Percentiles rank a stretch among this genome's conserved stretches.
Conservation (phyloP, 495 filamentous ascomycete genomes). For the Parathielavia appendiculata region DNA sequence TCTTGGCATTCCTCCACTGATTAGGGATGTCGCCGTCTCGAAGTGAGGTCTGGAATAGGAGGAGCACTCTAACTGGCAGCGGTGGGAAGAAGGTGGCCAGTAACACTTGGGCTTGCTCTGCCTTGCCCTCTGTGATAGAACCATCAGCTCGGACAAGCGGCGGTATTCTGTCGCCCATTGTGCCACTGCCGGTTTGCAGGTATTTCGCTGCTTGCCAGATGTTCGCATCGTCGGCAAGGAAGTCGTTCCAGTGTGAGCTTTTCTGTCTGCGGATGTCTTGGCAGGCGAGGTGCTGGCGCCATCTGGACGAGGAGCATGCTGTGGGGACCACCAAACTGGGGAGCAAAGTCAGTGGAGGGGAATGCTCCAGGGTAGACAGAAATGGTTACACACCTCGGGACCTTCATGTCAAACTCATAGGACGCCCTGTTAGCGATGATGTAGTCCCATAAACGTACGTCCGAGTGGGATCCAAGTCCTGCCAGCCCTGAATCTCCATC, state of each 20-base stretch:
- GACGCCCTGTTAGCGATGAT: too few species aligned
- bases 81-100: conserved; percentile 7
- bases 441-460: too few species aligned
- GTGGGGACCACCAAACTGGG: too few species aligned
- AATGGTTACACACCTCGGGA: too few species aligned
- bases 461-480: too few species aligned
- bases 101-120: conserved; percentile 1
- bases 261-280: not conserved
- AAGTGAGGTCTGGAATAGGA: conserved; percentile 3
- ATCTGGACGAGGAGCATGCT: too few species aligned
- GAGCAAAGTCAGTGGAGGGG: too few species aligned
- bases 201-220: conserved; percentile 9
- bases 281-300: too few species aligned
- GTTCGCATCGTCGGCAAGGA: conserved; percentile 5
- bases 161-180: not conserved
- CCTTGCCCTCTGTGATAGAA: not conserved
- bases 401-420: too few species aligned
- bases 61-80: not conserved
- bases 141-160: not conserved
- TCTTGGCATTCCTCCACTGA: not conserved
- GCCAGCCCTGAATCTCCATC: too few species aligned
- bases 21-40: conserved; percentile 5
- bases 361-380: too few species aligned
- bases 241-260: not conserved
- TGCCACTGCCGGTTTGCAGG: conserved; percentile 5